These are phyloP conservation scores for Lichtheimia ramosa DNA, from an alignment of 371 early-diverging fungal genomes.

Conservation along the genomic window DNA sequence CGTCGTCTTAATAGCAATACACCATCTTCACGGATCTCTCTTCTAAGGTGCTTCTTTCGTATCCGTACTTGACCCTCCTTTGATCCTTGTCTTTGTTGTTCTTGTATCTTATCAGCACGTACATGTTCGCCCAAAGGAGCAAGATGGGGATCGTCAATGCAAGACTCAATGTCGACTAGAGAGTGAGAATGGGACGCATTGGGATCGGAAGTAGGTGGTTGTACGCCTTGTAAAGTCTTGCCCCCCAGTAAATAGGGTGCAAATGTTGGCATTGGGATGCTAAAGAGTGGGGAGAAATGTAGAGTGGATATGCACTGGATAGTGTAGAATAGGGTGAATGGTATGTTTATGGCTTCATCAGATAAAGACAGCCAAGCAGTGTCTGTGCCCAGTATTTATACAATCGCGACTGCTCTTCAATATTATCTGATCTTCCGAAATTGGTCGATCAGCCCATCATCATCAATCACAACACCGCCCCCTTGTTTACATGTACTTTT, in stretches of 20 bases:
- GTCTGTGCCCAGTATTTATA: constrained; percentile 4
- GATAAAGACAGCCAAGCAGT: constrained; percentile 2
- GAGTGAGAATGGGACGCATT: constrained; percentile 18
- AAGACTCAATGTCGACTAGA: constrained; percentile 59
- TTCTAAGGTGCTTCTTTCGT: constrained; percentile 9
- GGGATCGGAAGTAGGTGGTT: constrained; percentile 34
- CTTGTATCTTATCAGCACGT: neutral
- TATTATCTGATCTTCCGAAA: too few relatives aligned
- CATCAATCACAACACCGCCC: too few relatives aligned
- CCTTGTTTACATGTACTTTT: too few relatives aligned
- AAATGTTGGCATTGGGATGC: constrained; percentile 8
- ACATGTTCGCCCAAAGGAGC: constrained; percentile 61
- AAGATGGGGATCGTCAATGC: constrained; percentile 59
- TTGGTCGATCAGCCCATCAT: too few relatives aligned
- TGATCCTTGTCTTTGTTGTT: neutral
- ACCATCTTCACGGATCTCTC: constrained; percentile 21
- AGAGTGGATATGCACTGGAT: neutral
- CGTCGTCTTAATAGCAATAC: constrained; percentile 51
- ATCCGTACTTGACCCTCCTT: constrained; percentile 21
- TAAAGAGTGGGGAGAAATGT: neutral
- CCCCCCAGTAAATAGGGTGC: constrained; percentile 34
- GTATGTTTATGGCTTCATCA: constrained; percentile 1
- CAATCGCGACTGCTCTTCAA: neutral
- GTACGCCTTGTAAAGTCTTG: constrained; percentile 34
- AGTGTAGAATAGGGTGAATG: neutral